These are phyloP conservation scores for Nasturtium officinale DNA, from an alignment of 345 rosid species.

Conservation along the genomic window DNA sequence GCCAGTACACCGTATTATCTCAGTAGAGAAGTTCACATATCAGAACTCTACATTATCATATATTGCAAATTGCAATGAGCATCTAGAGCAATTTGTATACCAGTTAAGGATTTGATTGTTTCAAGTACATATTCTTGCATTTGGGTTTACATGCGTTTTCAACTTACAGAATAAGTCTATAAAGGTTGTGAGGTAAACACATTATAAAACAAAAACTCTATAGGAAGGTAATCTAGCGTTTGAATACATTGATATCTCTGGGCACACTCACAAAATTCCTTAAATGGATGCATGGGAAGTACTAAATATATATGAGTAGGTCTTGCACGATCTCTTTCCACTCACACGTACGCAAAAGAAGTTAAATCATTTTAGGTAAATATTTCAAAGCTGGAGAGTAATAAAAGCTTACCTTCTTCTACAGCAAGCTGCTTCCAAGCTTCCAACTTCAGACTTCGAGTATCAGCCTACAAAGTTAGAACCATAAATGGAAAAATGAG, in stretches of 20 bases:
- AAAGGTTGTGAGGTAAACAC: not conserved
- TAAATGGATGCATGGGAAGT: not conserved
- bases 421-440: conserved; percentile 91
- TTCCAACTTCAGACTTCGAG: conserved; percentile 74
- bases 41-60: not conserved
- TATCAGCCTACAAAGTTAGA: conserved; percentile 65
- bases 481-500: conserved; percentile 19
- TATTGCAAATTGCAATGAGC: conserved; percentile 4
- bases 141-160: not conserved
- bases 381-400: not conserved
- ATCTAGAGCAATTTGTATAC: not conserved
- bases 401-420: conserved; percentile 72
- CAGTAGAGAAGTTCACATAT: conserved; percentile 14
- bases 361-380: too few species aligned
- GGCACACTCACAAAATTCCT: conserved; percentile 2
- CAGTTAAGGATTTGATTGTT: not conserved
- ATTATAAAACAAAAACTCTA: not conserved
- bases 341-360: not conserved
- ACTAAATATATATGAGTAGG: conserved; percentile 11
- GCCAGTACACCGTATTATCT: not conserved
- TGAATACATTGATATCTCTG: conserved; percentile 22
- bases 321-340: not conserved
- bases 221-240: conserved; percentile 4
- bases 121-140: not conserved
- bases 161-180: not conserved